Conservation (phyloP, 1,139 yeast species). For the Arxiozyma slooffiae region DNA sequence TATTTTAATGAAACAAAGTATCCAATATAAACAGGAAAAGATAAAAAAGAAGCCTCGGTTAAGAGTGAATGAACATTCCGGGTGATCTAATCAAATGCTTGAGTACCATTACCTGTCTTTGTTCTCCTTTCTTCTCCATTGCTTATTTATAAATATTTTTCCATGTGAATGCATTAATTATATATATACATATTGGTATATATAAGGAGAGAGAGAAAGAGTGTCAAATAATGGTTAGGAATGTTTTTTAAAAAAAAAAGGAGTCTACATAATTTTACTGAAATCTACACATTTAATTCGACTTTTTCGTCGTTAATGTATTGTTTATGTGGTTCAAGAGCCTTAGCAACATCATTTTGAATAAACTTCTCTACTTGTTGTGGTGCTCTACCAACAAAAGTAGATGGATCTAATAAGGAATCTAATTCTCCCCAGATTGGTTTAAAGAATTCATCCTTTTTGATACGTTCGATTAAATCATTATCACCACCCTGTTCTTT, state of each 20-base stretch:
- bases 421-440: slow-evolving; percentile 87
- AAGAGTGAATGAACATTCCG: neutral
- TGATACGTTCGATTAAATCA: slow-evolving; percentile 85
- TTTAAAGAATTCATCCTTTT: slow-evolving; percentile 68
- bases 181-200: too few relatives aligned
- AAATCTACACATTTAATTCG: slow-evolving; percentile 43
- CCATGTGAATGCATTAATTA: neutral
- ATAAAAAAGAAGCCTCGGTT: neutral
- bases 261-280: neutral
- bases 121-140: neutral
- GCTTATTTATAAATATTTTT: too few relatives aligned
- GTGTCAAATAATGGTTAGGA: neutral
- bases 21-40: neutral
- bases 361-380: slow-evolving; percentile 94
- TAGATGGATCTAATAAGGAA: slow-evolving; percentile 71
- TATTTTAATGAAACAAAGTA: neutral
- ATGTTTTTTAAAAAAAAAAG: too few relatives aligned
- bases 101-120: too few relatives aligned
- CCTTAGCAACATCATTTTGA: slow-evolving; percentile 71
- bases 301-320: slow-evolving; percentile 56
- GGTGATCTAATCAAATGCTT: neutral
- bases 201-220: neutral
- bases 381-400: slow-evolving; percentile 98
- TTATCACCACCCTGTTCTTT: slow-evolving; percentile 98
- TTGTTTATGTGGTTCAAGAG: slow-evolving; percentile 59